Conservation (phyloP, 2,329 filamentous ascomycete genomes). For the Thielaviopsis punctulata region DNA sequence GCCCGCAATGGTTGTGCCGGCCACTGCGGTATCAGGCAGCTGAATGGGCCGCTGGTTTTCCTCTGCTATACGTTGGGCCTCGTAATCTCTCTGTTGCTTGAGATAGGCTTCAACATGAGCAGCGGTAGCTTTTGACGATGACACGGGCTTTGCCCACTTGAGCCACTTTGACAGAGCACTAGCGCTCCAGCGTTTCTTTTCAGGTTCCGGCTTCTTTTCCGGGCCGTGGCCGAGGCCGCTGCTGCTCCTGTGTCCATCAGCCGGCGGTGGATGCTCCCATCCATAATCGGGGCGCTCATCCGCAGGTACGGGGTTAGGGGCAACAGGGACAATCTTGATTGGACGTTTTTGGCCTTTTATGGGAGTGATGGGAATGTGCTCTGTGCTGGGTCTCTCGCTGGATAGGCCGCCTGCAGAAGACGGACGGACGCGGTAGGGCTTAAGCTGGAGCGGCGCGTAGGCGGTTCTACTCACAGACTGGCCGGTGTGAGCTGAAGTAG, state of each 20-base stretch:
- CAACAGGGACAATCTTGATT: slow-evolving; percentile 7
- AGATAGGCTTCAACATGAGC: slow-evolving; percentile 9
- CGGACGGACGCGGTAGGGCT: neutral
- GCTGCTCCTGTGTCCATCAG: neutral
- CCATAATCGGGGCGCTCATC: slow-evolving; percentile 11
- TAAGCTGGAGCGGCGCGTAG: neutral
- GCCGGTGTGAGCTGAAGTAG: neutral
- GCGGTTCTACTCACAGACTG: neutral
- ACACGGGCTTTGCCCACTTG: slow-evolving; percentile 7
- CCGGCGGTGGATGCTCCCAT: slow-evolving; percentile 2
- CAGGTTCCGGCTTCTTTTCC: neutral
- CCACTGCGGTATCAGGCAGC: slow-evolving; percentile 38
- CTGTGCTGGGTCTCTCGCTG: neutral
- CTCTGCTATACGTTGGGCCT: slow-evolving; percentile 15
- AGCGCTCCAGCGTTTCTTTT: slow-evolving; percentile 11
- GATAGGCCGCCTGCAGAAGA: slow-evolving; percentile 1
- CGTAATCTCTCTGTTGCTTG: slow-evolving; percentile 3
- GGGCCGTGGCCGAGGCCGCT: neutral
- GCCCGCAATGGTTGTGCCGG: slow-evolving; percentile 34
- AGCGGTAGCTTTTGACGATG: neutral
- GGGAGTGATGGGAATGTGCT: neutral
- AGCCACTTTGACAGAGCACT: slow-evolving; percentile 4
- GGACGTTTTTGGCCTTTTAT: neutral
- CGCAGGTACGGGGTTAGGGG: slow-evolving; percentile 3
- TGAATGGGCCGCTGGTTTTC: slow-evolving; percentile 17